Base-by-base conservation (phyloP, 2,329 filamentous ascomycete genomes). In the Zopfia rhizophila region DNA sequence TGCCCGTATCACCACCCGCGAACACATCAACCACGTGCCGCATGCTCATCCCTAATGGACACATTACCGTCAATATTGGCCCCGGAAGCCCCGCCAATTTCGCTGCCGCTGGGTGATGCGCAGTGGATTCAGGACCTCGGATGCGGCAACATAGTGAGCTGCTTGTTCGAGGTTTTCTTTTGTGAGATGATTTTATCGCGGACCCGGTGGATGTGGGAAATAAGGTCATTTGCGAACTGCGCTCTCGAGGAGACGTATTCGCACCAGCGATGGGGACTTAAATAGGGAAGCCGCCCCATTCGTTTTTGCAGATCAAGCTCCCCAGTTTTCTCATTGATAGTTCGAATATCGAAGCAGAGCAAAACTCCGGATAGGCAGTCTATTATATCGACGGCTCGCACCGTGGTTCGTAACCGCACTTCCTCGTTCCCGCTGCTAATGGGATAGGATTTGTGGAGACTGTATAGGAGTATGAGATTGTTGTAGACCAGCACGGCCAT, bases 111-210 rank as follows among this genome's bases (percentile, higher is more conserved):
- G 51, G 51, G 38, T 51, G 47, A 54, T 54, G 25, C 51, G 51
- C 17, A 54, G 31, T 8, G 51, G 22, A 27, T 54, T 54, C 21
- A 51, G 28, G 41, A 51, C 47, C 7, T 44, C 48, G 8, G 51
- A 54, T n/a, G 51, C 51, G 22, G 51, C 51, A 2, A 47, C 38
- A 42, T 54, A 54, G 14, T 51, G 30, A 3, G 51, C 51, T n/a
- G 45, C 51, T 27, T 54, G 47, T 31, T 53, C 50, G 11, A 41
- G 6, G 38, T 41, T 11, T 45, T 53, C 17, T 43, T 40, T 22
- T 53, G 45, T 24, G 6, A 13, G 3, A 50, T 13, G 1, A 45
- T 32, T 13, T 23, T 35, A 40, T 53, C 50, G n/a, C 45, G 45
- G 3, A 16, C 29, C 12, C 50, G 36, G 32, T 24, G 2, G 46